A percentile compares a stretch with the other conserved stretches of the same genome.
phyloP scores from a whole-genome alignment of 495 filamentous ascomycete species.

The Daldinia bambusicola region DNA sequence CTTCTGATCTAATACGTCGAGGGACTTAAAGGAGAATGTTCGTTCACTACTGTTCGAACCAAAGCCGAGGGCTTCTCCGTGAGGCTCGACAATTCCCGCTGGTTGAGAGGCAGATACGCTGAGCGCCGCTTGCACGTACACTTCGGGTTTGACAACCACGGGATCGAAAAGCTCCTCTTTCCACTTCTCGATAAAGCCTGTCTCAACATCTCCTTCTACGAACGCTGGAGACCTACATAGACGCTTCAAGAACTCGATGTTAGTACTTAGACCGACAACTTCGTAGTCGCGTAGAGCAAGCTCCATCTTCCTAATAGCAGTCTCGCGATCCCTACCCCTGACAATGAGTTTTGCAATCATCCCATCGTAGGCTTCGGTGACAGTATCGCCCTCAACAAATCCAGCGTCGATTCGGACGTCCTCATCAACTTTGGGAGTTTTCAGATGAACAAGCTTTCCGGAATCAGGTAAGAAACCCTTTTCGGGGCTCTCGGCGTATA shows the following conservation, averaged over 20 bases:
- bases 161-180: constrained; percentile 74
- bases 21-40: constrained; percentile 65
- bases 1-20: constrained; percentile 54
- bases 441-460: constrained; percentile 84
- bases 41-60: constrained; percentile 54
- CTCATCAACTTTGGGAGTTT: constrained; percentile 72
- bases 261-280: constrained; percentile 90
- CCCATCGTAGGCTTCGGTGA: constrained; percentile 96
- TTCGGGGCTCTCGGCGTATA: constrained; percentile 95
- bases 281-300: constrained; percentile 90
- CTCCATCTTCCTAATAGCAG: constrained; percentile 83
- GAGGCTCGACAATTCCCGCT: constrained; percentile 46
- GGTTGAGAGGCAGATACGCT: constrained; percentile 63
- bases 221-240: constrained; percentile 84
- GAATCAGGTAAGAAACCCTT: constrained; percentile 94
- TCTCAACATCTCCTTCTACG: constrained; percentile 89
- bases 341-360: constrained; percentile 99
- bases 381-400: constrained; percentile 88
- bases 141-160: constrained; percentile 66
- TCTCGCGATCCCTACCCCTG: constrained; percentile 77
- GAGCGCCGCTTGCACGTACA: constrained; percentile 85
- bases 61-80: constrained; percentile 67
- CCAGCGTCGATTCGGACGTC: constrained; percentile 92
- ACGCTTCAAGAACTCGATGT: constrained; percentile 94
- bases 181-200: constrained; percentile 93